A percentile compares a stretch with the other conserved stretches of the same genome.
phyloP scores from a whole-genome alignment of 805 yeast species.

The Yamadazyma insecticola region DNA sequence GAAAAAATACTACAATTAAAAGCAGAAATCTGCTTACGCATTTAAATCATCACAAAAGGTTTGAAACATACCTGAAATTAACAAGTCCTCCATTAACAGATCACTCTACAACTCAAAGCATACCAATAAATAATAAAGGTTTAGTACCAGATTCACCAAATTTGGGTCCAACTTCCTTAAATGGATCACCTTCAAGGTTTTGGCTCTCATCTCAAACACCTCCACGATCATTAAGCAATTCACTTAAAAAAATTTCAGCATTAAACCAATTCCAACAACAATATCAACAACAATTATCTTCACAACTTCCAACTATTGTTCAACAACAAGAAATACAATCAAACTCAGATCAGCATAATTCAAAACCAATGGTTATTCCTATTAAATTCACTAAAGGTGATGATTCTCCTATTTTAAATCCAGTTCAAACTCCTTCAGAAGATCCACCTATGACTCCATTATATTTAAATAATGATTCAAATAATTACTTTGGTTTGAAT shows the following conservation, averaged over 20 bases:
- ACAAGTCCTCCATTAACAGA: slow-evolving; percentile 23
- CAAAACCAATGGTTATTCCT: slow-evolving; percentile 1
- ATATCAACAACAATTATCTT: neutral
- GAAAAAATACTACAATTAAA: slow-evolving; percentile 2
- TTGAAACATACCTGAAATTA: slow-evolving; percentile 32
- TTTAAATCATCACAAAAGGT: slow-evolving; percentile 19
- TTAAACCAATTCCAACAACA: slow-evolving; percentile 10
- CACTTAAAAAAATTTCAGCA: slow-evolving; percentile 16
- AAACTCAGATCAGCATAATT: too few relatives aligned
- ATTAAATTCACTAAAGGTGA: slow-evolving; percentile 7
- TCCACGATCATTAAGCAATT: slow-evolving; percentile 31
- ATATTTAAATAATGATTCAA: slow-evolving; percentile 13
- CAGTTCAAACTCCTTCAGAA: slow-evolving; percentile 40
- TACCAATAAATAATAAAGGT: slow-evolving; percentile 20
- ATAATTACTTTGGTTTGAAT: slow-evolving; percentile 2
- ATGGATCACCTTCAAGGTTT: slow-evolving; percentile 53
- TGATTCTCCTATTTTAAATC: slow-evolving; percentile 29
- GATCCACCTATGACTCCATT: slow-evolving; percentile 44
- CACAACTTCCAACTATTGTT: slow-evolving; percentile 1
- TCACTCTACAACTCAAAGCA: slow-evolving; percentile 19
- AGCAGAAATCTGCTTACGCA: slow-evolving; percentile 9
- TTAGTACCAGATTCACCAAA: slow-evolving; percentile 48
- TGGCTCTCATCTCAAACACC: slow-evolving; percentile 53
- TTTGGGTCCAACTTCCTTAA: slow-evolving; percentile 46
- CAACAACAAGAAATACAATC: too few relatives aligned